Percentiles rank a stretch among this genome's conserved stretches.
Evolutionary conservation across 139 green algal species (phyloP).

Genomic region (Picochlorum costavermella): DNA sequence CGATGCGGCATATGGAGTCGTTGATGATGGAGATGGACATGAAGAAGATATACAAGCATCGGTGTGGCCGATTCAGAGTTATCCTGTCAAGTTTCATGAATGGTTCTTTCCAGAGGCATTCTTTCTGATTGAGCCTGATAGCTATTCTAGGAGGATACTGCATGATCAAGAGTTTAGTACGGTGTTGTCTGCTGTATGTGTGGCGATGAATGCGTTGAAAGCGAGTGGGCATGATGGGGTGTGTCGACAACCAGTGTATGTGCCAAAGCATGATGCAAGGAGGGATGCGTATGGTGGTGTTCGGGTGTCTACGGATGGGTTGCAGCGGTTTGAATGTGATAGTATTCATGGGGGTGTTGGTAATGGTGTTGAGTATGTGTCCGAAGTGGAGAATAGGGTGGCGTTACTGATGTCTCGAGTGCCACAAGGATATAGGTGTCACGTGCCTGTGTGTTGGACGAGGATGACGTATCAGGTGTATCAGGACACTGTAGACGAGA

Average conservation of each 20-base stretch:
- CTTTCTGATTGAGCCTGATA: constrained; percentile 53
- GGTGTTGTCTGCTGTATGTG: constrained; percentile 41
- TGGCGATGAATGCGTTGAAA: constrained; percentile 36
- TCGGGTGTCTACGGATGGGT: constrained; percentile 2
- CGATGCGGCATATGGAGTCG: too few species aligned
- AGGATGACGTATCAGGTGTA: constrained; percentile 8
- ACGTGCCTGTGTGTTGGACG: neutral
- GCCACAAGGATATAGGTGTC: too few species aligned
- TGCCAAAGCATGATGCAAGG: constrained; percentile 67
- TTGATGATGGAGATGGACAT: too few species aligned
- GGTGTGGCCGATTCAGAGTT: constrained; percentile 2
- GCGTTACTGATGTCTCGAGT: too few species aligned
- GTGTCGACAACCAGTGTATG: constrained; percentile 26
- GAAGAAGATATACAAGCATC: too few species aligned
- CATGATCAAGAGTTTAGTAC: constrained; percentile 47
- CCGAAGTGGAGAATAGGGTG: too few species aligned
- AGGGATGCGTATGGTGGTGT: constrained; percentile 61
- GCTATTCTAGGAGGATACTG: constrained; percentile 57
- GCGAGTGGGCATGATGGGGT: constrained; percentile 20
- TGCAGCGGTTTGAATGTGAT: constrained; percentile 1
- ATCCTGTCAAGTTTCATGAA: constrained; percentile 53
- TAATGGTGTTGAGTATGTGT: neutral
- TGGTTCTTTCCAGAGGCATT: constrained; percentile 62
- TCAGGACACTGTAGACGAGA: constrained; percentile 9
- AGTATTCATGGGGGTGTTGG: neutral